A percentile compares a stretch with the other conserved stretches of the same genome.
These are phyloP conservation scores for Spiromastix sp. DNA, from an alignment of 2,329 filamentous ascomycete genomes.

Conservation along the genomic window DNA sequence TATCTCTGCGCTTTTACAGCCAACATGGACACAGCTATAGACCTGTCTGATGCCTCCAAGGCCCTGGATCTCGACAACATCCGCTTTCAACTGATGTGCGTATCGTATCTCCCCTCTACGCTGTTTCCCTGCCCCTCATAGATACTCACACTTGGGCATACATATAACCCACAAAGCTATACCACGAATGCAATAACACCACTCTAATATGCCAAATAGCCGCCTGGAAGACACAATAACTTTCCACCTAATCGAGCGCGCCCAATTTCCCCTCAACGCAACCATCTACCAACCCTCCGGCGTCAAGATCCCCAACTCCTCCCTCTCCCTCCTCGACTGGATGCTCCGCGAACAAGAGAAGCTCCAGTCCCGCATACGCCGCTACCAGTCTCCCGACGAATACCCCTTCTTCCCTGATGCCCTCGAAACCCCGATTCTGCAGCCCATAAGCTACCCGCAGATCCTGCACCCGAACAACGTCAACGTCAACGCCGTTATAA, in stretches of 20 bases:
- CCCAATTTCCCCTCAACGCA: conserved; percentile 89
- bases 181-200: no score
- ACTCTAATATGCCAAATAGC: conserved; percentile 40
- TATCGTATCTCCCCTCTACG: conserved; percentile 8
- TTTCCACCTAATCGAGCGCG: conserved; percentile 91
- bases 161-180: no score
- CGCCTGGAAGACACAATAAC: conserved; percentile 96
- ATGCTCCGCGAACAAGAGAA: conserved; percentile 82
- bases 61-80: conserved; percentile 86
- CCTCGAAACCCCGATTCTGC: conserved; percentile 71
- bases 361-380: conserved; percentile 83
- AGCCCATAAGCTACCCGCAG: conserved; percentile 74
- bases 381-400: conserved; percentile 93
- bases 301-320: conserved; percentile 62
- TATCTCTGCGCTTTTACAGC: no score
- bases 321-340: conserved; percentile 86
- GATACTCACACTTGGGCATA: no score
- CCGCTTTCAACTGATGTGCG: conserved; percentile 84
- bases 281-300: conserved; percentile 76
- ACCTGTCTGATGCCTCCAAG: conserved; percentile 72
- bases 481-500: conserved; percentile 82
- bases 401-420: conserved; percentile 90
- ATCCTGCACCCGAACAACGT: conserved; percentile 84
- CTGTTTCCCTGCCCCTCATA: not conserved
- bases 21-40: conserved; percentile 80